Percentiles rank a stretch among this genome's conserved stretches.
phyloP scores from a whole-genome alignment of 331 rosid species.

The Arachis monticola region DNA sequence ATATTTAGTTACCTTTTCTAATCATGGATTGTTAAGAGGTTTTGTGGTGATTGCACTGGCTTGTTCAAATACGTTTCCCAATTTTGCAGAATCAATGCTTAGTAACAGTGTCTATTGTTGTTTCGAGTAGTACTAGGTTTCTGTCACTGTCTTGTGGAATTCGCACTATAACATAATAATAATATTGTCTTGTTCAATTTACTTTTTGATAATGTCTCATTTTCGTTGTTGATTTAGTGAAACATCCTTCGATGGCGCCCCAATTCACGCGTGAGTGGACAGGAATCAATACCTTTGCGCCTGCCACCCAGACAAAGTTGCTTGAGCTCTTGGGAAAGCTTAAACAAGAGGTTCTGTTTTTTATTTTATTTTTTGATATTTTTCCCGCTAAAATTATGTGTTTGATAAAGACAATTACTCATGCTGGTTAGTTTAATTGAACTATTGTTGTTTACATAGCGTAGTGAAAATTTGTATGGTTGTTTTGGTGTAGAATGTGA shows the following conservation, averaged over 20 bases:
- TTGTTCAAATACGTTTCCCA: neutral
- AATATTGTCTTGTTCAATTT: neutral
- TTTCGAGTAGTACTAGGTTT: conserved; percentile 22
- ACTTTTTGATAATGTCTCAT: neutral
- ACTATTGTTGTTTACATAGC: neutral
- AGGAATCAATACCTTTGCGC: conserved; percentile 83
- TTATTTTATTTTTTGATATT: neutral
- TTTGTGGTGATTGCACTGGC: neutral
- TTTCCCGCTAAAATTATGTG: neutral
- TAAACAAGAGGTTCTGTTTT: conserved; percentile 67
- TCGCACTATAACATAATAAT: neutral
- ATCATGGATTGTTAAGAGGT: neutral
- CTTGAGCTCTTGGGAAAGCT: conserved; percentile 81
- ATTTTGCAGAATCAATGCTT: conserved; percentile 9
- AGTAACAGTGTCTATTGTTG: neutral
- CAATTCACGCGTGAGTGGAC: conserved; percentile 78
- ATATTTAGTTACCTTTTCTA: neutral
- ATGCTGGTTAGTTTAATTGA: neutral
- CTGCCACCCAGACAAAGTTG: conserved; percentile 86
- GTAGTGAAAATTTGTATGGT: conserved; percentile 1
- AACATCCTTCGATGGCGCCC: conserved; percentile 63
- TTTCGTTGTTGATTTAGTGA: neutral
- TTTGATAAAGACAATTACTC: neutral
- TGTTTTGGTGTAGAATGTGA: conserved; percentile 65
- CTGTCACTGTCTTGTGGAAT: conserved; percentile 11